Conservation (phyloP, 305 asterid species). For the Fraxinus paxiana region DNA sequence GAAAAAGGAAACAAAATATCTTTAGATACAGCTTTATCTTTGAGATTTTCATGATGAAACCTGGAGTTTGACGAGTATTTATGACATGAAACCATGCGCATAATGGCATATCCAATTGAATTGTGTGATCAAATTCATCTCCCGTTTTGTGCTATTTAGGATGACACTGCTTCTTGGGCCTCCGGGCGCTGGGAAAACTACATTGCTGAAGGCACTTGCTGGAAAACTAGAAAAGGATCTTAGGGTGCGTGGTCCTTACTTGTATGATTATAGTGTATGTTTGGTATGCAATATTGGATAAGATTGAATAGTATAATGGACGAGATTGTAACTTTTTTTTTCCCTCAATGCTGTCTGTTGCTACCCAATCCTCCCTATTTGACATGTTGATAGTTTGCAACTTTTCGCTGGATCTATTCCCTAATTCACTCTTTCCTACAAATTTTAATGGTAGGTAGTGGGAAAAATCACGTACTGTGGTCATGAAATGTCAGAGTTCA, state of each 20-base stretch:
- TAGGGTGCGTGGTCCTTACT: slow-evolving; percentile 44
- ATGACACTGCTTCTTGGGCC: slow-evolving; percentile 96
- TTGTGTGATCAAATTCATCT: neutral
- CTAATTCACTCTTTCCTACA: neutral
- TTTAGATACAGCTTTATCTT: neutral
- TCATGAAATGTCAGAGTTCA: slow-evolving; percentile 68
- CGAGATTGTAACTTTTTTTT: neutral
- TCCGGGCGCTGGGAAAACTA: slow-evolving; percentile 88
- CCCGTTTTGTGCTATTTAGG: slow-evolving; percentile 34
- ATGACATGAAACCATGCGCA: neutral
- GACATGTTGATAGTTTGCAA: neutral
- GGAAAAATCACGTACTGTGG: slow-evolving; percentile 89
- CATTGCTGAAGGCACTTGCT: slow-evolving; percentile 76
- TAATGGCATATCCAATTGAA: neutral
- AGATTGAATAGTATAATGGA: neutral
- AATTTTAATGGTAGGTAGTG: slow-evolving; percentile 36
- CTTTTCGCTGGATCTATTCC: neutral
- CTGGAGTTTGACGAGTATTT: neutral
- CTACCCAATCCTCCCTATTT: neutral
- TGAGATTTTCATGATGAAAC: neutral
- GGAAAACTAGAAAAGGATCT: slow-evolving; percentile 68
- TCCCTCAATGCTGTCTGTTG: neutral
- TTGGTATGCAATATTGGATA: neutral
- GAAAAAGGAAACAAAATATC: neutral
- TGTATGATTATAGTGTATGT: neutral